Base-by-base conservation (phyloP, 1,139 yeast genomes). In the Candida freyschussii region DNA sequence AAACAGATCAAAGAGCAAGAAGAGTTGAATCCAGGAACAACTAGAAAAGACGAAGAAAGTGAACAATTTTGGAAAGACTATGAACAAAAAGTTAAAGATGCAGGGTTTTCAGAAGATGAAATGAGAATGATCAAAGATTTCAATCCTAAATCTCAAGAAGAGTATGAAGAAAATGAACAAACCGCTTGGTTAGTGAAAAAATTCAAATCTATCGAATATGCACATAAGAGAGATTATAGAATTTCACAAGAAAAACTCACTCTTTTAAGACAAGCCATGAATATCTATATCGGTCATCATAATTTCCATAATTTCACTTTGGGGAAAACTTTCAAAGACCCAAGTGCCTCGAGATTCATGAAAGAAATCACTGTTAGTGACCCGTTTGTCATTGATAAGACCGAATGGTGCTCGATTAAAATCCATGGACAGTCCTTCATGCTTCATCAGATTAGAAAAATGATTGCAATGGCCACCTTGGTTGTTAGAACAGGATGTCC, bases 371-470 rank as follows among this genome's bases (percentile, higher is more conserved):
- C 72, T 0, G 95, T 86, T 0, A 75, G 87, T n/a, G 94, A 85
- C 2, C 98, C 98, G 4, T 85, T 86, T 58, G 79, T 85, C 31
- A 89, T 93, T 48, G 84, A 89, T 51, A 87, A 85, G 32, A 87
- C 96, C 6, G 97, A 91, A 56, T 91, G 99, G 99, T 73, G 86
- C 5, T 84, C 96, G 2, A 80, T 93, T 52, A 91, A 91, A 61
- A 85, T 91, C 42, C 98, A 91, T 56, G 99, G 99, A 4, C 98
- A 91, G 61, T 86, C 96, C 7, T 91, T 91, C 59, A 93, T 93
- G 99, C 69, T 91, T 42, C 98, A 91, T 60, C 99, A 91, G 67
- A 91, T 91, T 53, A 77, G 99, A 57, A 91, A 91, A 57, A 91
- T 91, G 99, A 86, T 93, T 39, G 93, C 96, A 17, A 82, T 91